phyloP scores from a whole-genome alignment of 306 rosid species.

The Oxytropis ochrocephala region DNA sequence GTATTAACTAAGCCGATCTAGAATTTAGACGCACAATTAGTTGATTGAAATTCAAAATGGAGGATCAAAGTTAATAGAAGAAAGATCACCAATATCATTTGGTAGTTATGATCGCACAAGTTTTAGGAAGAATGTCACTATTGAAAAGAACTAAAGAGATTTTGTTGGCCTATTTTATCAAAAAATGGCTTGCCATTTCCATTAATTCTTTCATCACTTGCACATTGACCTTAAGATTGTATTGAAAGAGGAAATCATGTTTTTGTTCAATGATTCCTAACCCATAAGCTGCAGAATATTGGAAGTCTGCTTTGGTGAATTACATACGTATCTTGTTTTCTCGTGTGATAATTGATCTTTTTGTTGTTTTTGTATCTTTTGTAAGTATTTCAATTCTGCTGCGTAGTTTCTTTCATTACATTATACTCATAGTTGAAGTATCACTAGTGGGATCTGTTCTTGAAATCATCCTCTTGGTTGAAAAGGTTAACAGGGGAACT shows the following conservation, averaged over 20 bases:
- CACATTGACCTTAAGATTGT: background rate
- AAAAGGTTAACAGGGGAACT: no score
- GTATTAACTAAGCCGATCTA: no score
- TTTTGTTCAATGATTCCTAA: slow-evolving; percentile 4
- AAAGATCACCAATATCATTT: background rate
- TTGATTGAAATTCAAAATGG: no score
- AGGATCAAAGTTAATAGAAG: background rate
- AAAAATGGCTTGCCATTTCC: no score
- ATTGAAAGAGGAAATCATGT: background rate
- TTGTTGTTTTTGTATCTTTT: background rate
- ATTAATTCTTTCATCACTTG: background rate
- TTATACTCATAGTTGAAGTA: no score
- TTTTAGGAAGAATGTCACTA: background rate
- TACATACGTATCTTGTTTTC: background rate
- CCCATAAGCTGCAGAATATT: background rate
- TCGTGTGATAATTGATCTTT: background rate
- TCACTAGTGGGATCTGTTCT: no score
- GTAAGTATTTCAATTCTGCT: no score
- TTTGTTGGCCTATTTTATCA: background rate
- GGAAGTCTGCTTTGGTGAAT: slow-evolving; percentile 4
- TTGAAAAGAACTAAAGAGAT: background rate
- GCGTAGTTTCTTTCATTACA: no score
- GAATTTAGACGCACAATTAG: no score
- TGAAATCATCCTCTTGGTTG: no score
- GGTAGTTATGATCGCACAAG: slow-evolving; percentile 2